phyloP scores from a whole-genome alignment of 2,329 filamentous ascomycete species.

The Fusarium sp. region DNA sequence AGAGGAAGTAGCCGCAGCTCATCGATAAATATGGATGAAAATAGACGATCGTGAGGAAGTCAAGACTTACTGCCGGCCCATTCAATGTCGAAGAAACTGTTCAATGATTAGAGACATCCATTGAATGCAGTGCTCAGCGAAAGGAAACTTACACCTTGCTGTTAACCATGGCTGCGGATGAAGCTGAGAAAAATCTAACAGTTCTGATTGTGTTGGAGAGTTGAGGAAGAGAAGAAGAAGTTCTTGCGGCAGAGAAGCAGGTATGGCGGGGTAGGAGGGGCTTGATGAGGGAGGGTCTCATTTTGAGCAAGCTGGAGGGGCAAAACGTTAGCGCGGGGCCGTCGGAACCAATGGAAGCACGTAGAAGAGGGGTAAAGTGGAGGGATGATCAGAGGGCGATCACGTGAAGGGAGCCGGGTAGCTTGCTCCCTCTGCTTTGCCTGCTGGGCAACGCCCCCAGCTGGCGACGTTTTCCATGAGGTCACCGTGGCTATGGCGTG shows the following conservation, averaged over 20 bases:
- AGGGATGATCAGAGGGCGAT: slow-evolving; percentile 34
- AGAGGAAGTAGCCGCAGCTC: background rate
- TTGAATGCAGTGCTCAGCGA: slow-evolving; percentile 13
- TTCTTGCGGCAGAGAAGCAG: slow-evolving; percentile 54
- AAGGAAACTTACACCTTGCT: slow-evolving; percentile 68
- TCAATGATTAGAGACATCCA: slow-evolving; percentile 36
- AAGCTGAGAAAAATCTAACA: slow-evolving; percentile 63
- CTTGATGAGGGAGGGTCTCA: slow-evolving; percentile 58
- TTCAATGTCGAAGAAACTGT: slow-evolving; percentile 76
- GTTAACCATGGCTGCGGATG: slow-evolving; percentile 74
- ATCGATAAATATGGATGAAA: slow-evolving; percentile 9
- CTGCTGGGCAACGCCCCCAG: slow-evolving; percentile 1
- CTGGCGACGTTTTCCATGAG: slow-evolving; percentile 38
- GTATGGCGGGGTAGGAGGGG: slow-evolving; percentile 61
- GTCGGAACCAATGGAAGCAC: slow-evolving; percentile 43
- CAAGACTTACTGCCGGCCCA: slow-evolving; percentile 75
- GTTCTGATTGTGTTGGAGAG: slow-evolving; percentile 55
- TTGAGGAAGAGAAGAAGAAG: slow-evolving; percentile 57
- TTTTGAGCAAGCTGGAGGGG: slow-evolving; percentile 57
- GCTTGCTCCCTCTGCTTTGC: slow-evolving; percentile 29
- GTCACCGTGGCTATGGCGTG: slow-evolving; percentile 41
- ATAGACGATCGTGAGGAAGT: slow-evolving; percentile 7
- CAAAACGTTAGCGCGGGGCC: slow-evolving; percentile 52
- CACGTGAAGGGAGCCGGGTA: slow-evolving; percentile 46
- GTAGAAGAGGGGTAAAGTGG: slow-evolving; percentile 14